Percentiles rank a stretch among this genome's conserved stretches.
Conservation (phyloP, 1,139 yeast genomes). For the Meyerozyma athensensis region DNA sequence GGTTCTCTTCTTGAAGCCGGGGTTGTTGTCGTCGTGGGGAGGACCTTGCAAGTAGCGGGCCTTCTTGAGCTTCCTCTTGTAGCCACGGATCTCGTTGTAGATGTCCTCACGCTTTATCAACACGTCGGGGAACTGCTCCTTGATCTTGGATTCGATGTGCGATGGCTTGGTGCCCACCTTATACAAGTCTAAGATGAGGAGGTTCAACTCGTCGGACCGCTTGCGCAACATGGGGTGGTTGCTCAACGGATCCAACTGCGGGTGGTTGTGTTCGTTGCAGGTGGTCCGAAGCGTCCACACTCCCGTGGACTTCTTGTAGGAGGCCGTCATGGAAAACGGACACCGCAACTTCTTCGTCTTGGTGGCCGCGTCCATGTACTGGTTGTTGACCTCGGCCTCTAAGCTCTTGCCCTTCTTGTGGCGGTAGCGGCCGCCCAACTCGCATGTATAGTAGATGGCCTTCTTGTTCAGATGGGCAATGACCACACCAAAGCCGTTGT, state of each 20-base stretch:
- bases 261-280: slow-evolving; percentile 56
- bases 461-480: slow-evolving; percentile 57
- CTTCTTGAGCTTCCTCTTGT: slow-evolving; percentile 48
- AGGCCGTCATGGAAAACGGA: slow-evolving; percentile 57
- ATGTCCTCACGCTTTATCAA: slow-evolving; percentile 55
- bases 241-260: slow-evolving; percentile 51
- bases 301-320: slow-evolving; percentile 44
- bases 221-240: slow-evolving; percentile 58
- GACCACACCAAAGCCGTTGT: slow-evolving; percentile 56
- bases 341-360: slow-evolving; percentile 52
- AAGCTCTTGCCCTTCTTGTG: slow-evolving; percentile 44
- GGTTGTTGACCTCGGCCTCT: slow-evolving; percentile 2
- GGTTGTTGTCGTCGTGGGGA: slow-evolving; percentile 10
- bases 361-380: slow-evolving; percentile 33
- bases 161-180: slow-evolving; percentile 57
- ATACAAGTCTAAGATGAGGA: slow-evolving; percentile 49
- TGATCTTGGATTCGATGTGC: slow-evolving; percentile 49
- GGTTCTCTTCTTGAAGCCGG: slow-evolving; percentile 19
- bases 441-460: slow-evolving; percentile 60
- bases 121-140: slow-evolving; percentile 51
- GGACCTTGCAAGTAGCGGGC: slow-evolving; percentile 8
- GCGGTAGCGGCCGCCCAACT: slow-evolving; percentile 53
- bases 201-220: slow-evolving; percentile 49
- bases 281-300: slow-evolving; percentile 53
- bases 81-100: slow-evolving; percentile 55